A percentile compares a stretch with the other conserved stretches of the same genome.
phyloP scores from a whole-genome alignment of 352 stramenopile species.

The Pythium scleroteichum region DNA sequence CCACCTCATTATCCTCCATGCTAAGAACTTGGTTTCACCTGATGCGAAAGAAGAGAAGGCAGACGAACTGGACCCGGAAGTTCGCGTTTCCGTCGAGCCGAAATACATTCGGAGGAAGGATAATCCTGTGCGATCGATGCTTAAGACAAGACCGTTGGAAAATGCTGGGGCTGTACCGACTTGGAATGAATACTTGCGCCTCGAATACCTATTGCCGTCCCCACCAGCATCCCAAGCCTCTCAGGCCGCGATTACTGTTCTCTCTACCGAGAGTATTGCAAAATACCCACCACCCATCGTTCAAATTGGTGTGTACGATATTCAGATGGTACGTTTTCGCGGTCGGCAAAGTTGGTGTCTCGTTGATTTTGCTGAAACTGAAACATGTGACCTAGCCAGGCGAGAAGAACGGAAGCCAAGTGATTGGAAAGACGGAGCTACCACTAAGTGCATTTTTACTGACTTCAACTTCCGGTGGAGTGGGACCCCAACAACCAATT shows the following conservation, averaged over 20 bases:
- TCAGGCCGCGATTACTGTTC: not conserved
- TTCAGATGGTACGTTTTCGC: conserved; percentile 48
- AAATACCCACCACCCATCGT: conserved; percentile 42
- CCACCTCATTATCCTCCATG: conserved; percentile 42
- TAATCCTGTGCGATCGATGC: conserved; percentile 44
- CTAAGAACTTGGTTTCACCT: conserved; percentile 39
- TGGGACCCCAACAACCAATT: conserved; percentile 10
- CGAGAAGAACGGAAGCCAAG: conserved; percentile 35
- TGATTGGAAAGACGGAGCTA: conserved; percentile 44
- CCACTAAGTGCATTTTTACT: conserved; percentile 40
- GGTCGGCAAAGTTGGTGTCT: not conserved
- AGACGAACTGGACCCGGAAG: conserved; percentile 50
- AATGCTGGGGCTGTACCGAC: conserved; percentile 37
- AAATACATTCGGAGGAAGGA: conserved; percentile 57
- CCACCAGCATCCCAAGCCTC: conserved; percentile 9
- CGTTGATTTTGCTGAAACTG: not conserved
- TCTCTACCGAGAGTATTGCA: not conserved
- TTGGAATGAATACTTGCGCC: conserved; percentile 54
- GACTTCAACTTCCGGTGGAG: conserved; percentile 8
- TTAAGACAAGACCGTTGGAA: conserved; percentile 53
- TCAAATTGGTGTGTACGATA: conserved; percentile 45
- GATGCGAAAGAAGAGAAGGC: conserved; percentile 27
- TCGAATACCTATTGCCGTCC: conserved; percentile 41
- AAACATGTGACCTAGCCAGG: conserved; percentile 38
- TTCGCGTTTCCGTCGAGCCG: conserved; percentile 46